Base-by-base conservation (phyloP, 2,329 filamentous ascomycete genomes). In the Xylariales sp. region DNA sequence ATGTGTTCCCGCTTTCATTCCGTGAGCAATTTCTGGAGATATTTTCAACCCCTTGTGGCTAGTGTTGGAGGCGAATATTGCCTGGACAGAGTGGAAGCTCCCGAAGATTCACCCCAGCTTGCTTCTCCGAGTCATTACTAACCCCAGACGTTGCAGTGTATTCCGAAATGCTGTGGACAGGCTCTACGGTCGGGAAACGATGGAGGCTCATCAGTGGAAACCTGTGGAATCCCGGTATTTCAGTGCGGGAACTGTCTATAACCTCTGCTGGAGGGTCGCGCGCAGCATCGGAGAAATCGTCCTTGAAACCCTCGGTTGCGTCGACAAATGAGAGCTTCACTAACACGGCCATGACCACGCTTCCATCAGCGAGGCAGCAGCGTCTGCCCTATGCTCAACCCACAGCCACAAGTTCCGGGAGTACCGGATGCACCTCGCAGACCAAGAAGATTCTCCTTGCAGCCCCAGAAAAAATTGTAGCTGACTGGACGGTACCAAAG, bases 171-270 rank as follows among this genome's bases (percentile, higher is more conserved):
- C 51, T 65, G 5, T 65, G 56, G 66, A 69, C 59, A 5, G 64
- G 52, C 5, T 65, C 55, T 5, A 68, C 60, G n/a, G 58, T 60
- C 20, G 55, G 50, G 2, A 64, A 61, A 46, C 59, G 56, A 35
- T 69, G 57, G 66, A 57, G 64, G 42, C 49, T 67, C 4, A 55
- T 70, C 44, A 70, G 65, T 45, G 69, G 61, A 8, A 69, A 63
- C 38, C 54, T 58, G 12, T 68, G 57, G 59, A 52, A 53, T 11
- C 49, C 46, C 15, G 41, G 56, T 27, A 44, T 46, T 8, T 48
- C 49, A 1, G 31, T 46, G 3, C 47, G 56, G 29, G 43, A 62
- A 48, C 42, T 63, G 22, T 52, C 55, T 2, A 31, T 38, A 4
- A 25, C 36, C 12, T 38, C 49, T 43, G 24, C 47, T 44, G 11